These are phyloP conservation scores for Trichoderma atroviride DNA, from an alignment of 2,329 filamentous ascomycete genomes.

Conservation along the genomic window DNA sequence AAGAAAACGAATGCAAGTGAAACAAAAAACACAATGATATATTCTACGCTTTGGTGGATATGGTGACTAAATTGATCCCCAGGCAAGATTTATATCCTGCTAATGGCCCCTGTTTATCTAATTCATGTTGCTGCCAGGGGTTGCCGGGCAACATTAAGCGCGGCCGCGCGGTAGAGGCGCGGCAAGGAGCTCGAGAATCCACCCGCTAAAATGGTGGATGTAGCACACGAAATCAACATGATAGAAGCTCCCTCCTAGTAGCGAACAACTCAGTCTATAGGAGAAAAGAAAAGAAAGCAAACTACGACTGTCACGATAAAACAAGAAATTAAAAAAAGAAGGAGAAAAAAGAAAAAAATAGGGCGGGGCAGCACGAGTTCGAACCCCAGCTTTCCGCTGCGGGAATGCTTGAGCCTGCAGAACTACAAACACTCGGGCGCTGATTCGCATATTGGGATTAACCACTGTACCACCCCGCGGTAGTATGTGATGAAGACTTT, in stretches of 20 bases:
- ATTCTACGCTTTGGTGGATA: constrained; percentile 20
- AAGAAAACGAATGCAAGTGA: neutral
- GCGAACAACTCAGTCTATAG: no score
- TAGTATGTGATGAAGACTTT: neutral
- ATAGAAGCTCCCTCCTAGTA: no score
- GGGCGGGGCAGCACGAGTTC: neutral
- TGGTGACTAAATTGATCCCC: neutral
- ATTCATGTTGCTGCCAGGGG: neutral
- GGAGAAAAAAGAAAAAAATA: neutral
- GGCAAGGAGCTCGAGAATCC: neutral
- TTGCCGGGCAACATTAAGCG: constrained; percentile 20
- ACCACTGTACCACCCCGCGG: neutral
- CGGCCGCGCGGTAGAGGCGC: constrained; percentile 3
- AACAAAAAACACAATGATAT: constrained; percentile 2
- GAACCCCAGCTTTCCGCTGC: neutral
- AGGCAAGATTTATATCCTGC: neutral
- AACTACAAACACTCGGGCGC: neutral
- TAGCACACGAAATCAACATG: no score
- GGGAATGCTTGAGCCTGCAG: neutral
- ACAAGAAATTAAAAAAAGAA: neutral
- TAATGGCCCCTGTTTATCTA: constrained; percentile 18
- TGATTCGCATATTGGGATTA: neutral
- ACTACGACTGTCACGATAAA: neutral
- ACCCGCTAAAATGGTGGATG: no score
- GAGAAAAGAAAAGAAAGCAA: neutral